Conservation (phyloP, 768 basidiomycete genomes). For the Mycena haematopus region DNA sequence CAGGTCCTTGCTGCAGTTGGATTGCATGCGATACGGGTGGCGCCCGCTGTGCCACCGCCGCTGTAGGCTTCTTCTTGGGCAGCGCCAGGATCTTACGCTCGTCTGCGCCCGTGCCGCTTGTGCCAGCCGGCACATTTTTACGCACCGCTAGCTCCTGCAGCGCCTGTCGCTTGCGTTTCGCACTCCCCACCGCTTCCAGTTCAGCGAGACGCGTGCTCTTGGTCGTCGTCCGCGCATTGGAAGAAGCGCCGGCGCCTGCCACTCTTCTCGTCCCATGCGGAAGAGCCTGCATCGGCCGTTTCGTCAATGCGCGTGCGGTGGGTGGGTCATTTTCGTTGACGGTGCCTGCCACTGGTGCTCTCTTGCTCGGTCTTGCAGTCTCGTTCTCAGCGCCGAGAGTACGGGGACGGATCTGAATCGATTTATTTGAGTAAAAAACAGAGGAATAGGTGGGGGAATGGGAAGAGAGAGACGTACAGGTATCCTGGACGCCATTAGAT, state of each 20-base stretch:
- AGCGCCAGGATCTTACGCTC: slow-evolving; percentile 20
- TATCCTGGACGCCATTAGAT: slow-evolving; percentile 26
- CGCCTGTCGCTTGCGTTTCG: slow-evolving; percentile 29
- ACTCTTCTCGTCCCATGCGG: neutral
- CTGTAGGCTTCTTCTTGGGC: slow-evolving; percentile 22
- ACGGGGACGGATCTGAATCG: slow-evolving; percentile 27
- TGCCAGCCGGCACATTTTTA: neutral
- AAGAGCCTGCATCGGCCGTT: neutral
- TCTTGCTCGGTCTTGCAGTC: neutral
- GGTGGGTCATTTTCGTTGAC: neutral
- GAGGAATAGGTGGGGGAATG: neutral
- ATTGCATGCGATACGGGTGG: neutral
- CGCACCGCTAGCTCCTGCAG: slow-evolving; percentile 20
- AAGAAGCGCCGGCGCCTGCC: slow-evolving; percentile 6
- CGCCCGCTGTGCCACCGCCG: neutral
- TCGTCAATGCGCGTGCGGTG: no score
- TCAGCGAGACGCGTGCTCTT: neutral
- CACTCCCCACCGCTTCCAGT: slow-evolving; percentile 15
- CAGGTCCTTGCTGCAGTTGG: neutral
- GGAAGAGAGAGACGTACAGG: slow-evolving; percentile 6
- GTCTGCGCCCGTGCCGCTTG: slow-evolving; percentile 3
- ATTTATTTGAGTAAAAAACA: neutral
- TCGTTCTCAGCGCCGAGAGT: slow-evolving; percentile 27
- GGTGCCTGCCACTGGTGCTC: no score
- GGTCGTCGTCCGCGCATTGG: slow-evolving; percentile 1